A percentile compares a stretch with the other conserved stretches of the same genome.
Evolutionary conservation across 768 basidiomycete genomes (phyloP).

Genomic region (Boletus reticuloceps): DNA sequence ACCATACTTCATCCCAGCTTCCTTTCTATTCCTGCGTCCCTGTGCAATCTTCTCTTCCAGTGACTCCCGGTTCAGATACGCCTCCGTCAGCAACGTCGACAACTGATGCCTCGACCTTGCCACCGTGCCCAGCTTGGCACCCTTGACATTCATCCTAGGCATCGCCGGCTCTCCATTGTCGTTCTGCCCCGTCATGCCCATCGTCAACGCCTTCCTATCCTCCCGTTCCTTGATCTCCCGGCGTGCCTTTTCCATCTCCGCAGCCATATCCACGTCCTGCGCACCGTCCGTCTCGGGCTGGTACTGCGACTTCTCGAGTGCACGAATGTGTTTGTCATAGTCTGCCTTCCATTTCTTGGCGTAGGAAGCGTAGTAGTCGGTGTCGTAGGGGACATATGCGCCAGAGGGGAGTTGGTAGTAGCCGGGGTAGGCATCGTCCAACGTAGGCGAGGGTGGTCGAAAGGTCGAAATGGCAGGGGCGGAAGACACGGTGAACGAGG

Average conservation of each 20-base stretch:
- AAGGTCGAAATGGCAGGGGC: constrained; percentile 70
- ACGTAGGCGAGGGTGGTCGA: constrained; percentile 69
- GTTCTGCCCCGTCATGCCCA: constrained; percentile 42
- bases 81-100: constrained; percentile 76
- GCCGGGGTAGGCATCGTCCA: constrained; percentile 77
- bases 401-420: constrained; percentile 86
- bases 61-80: constrained; percentile 78
- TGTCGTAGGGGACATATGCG: constrained; percentile 72
- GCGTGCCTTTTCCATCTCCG: constrained; percentile 78
- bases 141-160: constrained; percentile 84
- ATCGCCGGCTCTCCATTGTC: constrained; percentile 46
- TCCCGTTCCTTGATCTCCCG: constrained; percentile 73
- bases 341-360: constrained; percentile 71
- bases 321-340: constrained; percentile 68
- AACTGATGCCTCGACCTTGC: constrained; percentile 78
- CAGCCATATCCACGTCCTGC: constrained; percentile 59
- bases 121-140: constrained; percentile 65
- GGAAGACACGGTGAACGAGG: constrained; percentile 58
- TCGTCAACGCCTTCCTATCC: constrained; percentile 71
- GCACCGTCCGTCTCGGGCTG: constrained; percentile 42
- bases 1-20: constrained; percentile 93
- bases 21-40: constrained; percentile 79
- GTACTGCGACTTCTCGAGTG: constrained; percentile 73
- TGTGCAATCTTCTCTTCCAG: constrained; percentile 84
- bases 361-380: constrained; percentile 64